These are phyloP conservation scores for Diaporthe velutina DNA, from an alignment of 2,329 filamentous ascomycete species.

Conservation along the genomic window DNA sequence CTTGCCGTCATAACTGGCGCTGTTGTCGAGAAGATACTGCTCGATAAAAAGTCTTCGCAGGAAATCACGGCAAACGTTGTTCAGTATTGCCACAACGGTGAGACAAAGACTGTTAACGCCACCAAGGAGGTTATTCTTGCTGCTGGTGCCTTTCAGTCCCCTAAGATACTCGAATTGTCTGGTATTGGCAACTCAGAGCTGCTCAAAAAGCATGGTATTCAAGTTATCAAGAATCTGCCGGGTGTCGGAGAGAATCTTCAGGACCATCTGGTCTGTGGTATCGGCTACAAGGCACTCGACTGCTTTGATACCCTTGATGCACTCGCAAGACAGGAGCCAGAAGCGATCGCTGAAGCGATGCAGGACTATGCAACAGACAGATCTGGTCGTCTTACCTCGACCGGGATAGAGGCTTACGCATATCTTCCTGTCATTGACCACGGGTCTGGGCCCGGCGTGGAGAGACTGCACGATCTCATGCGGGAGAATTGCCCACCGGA, in stretches of 20 bases:
- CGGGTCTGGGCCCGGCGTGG: not conserved
- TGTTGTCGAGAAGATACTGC: slow-evolving; percentile 1
- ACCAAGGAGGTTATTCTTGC: slow-evolving; percentile 49
- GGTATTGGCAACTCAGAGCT: slow-evolving; percentile 2
- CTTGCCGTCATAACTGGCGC: slow-evolving; percentile 14
- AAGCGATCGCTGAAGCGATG: slow-evolving; percentile 7
- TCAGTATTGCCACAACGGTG: not conserved
- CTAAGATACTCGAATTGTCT: slow-evolving; percentile 27
- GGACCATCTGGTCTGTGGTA: slow-evolving; percentile 1
- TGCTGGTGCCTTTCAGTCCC: slow-evolving; percentile 28
- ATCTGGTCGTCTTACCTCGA: not conserved
- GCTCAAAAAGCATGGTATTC: not conserved
- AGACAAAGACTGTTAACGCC: slow-evolving; percentile 43
- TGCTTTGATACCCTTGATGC: not conserved
- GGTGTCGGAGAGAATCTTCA: slow-evolving; percentile 29
- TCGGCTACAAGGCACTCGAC: not conserved
- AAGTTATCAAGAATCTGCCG: not conserved
- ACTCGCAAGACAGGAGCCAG: slow-evolving; percentile 11
- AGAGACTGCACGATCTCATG: not conserved
- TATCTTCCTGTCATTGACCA: not conserved
- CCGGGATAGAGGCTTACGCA: slow-evolving; percentile 6
- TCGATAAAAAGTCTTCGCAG: slow-evolving; percentile 47
- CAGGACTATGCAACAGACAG: slow-evolving; percentile 5
- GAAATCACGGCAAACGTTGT: not conserved
- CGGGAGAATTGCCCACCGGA: not conserved